These are phyloP conservation scores for Byssothecium circinans DNA, from an alignment of 2,329 filamentous ascomycete species.

Conservation along the genomic window DNA sequence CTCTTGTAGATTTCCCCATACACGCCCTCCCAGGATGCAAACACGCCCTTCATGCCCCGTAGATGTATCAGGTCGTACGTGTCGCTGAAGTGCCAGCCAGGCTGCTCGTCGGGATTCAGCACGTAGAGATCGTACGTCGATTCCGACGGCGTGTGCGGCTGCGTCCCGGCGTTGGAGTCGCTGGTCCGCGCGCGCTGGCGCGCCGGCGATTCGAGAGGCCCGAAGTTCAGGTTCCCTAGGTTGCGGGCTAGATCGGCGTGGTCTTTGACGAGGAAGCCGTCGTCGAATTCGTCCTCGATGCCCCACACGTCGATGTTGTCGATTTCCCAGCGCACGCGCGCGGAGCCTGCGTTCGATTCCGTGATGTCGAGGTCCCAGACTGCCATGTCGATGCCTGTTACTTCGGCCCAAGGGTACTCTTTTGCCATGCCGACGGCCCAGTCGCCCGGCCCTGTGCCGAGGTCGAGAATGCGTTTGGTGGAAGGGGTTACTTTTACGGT, in stretches of 20 bases:
- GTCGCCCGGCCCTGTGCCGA: slow-evolving; percentile 54
- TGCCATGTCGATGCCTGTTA: slow-evolving; percentile 54
- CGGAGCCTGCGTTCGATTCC: slow-evolving; percentile 37
- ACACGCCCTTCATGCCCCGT: slow-evolving; percentile 52
- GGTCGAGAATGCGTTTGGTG: slow-evolving; percentile 38
- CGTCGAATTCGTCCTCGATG: slow-evolving; percentile 29
- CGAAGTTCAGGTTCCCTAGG: slow-evolving; percentile 17
- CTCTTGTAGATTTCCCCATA: slow-evolving; percentile 51
- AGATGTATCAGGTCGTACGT: slow-evolving; percentile 55
- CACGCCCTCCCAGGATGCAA: slow-evolving; percentile 50
- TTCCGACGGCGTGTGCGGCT: slow-evolving; percentile 22
- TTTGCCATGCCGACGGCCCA: slow-evolving; percentile 54
- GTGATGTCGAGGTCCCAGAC: slow-evolving; percentile 56
- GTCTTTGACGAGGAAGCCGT: slow-evolving; percentile 24
- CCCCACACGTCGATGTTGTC: slow-evolving; percentile 43
- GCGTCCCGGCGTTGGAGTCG: slow-evolving; percentile 1
- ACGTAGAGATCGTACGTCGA: slow-evolving; percentile 25
- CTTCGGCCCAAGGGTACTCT: slow-evolving; percentile 48
- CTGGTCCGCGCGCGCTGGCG: slow-evolving; percentile 9
- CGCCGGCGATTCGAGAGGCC: slow-evolving; percentile 19
- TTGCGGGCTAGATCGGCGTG: slow-evolving; percentile 29
- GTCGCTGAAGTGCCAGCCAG: slow-evolving; percentile 52
- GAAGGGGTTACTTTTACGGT: slow-evolving; percentile 34
- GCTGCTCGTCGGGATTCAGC: slow-evolving; percentile 24
- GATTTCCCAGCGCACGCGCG: slow-evolving; percentile 39